Percentiles rank a stretch among this genome's conserved stretches.
These are phyloP conservation scores for Lasiodiplodia hormozganensis DNA, from an alignment of 2,329 filamentous ascomycete genomes.

Conservation along the genomic window DNA sequence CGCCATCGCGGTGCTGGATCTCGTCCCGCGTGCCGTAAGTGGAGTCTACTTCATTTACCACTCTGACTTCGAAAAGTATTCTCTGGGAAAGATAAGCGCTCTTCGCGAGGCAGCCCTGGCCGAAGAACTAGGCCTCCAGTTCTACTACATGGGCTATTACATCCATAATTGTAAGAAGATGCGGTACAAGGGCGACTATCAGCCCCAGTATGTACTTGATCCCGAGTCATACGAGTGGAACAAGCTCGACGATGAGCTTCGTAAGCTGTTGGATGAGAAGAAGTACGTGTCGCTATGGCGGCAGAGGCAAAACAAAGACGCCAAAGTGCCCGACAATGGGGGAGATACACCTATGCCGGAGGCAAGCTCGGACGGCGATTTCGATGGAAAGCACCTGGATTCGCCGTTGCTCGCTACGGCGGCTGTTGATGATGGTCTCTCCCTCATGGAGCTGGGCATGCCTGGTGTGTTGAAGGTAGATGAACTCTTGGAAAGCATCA, in stretches of 20 bases:
- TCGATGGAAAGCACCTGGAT: slow-evolving; percentile 36
- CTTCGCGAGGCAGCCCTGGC: slow-evolving; percentile 76
- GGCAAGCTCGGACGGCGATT: background rate
- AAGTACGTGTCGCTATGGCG: slow-evolving; percentile 59
- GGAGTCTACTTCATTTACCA: slow-evolving; percentile 86
- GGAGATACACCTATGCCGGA: slow-evolving; percentile 32
- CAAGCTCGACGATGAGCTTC: slow-evolving; percentile 59
- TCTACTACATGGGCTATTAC: slow-evolving; percentile 86
- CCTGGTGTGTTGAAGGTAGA: slow-evolving; percentile 68
- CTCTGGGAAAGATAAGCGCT: slow-evolving; percentile 78
- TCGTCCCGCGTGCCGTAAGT: slow-evolving; percentile 78
- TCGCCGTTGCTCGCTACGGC: slow-evolving; percentile 41
- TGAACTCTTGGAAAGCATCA: slow-evolving; percentile 58
- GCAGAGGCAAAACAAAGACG: slow-evolving; percentile 37
- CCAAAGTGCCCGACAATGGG: slow-evolving; percentile 32
- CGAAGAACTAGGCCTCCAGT: slow-evolving; percentile 71
- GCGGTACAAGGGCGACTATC: slow-evolving; percentile 83
- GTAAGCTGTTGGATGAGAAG: slow-evolving; percentile 61
- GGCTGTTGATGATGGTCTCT: slow-evolving; percentile 46
- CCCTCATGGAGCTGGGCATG: slow-evolving; percentile 68
- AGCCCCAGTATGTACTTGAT: slow-evolving; percentile 76
- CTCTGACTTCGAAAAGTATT: slow-evolving; percentile 72
- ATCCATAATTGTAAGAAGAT: slow-evolving; percentile 84
- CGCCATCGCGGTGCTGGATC: slow-evolving; percentile 77
- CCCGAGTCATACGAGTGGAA: slow-evolving; percentile 71